Evolutionary conservation across 2,329 filamentous ascomycete genomes (phyloP), one percentile per base, ranked within the genome.

Genomic region (Colletotrichum gigasporum): DNA sequence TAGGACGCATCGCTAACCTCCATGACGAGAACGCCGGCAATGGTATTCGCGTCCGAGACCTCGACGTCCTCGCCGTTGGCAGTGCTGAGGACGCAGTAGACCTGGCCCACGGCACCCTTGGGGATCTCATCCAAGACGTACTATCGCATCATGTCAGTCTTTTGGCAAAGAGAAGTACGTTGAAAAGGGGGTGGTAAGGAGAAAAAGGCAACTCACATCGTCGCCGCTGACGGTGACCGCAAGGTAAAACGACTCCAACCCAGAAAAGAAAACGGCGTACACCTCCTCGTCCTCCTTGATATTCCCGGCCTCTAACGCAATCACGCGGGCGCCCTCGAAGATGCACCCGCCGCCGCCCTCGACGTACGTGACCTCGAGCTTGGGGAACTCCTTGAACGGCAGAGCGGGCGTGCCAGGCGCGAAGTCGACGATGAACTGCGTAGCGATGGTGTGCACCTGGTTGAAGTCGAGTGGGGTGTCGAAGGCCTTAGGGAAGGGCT

Each of bases 361-460:
- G 57, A 69, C 71, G 3, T 74, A 69, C 7, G 69, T 69, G 14
- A 75, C 66, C 16, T 71, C 67, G 3, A 90, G 76, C 11, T 72
- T 66, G 5, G 87, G 86, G 76, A 90, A 90, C 0, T 86, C 83
- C 76, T 83, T 87, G 71, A 91, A 83, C 2, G 88, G 87, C 2
- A 91, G 79, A 2, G 77, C 68, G 0, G 81, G 76, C 72, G 89
- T 89, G 68, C 75, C 78, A 6, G 76, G 67, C 2, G 89, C 87
- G 74, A 88, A 91, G 2, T 76, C 74, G 4, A 74, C 79, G 73
- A 91, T 89, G 76, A 91, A 91, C 57, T 80, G 78, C 0, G 87
- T 81, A 0, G 89, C 88, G n/a, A 91, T 82, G 3, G 87, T 88
- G 80, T 83, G 90, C 48, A 91, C 87, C 69, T 84, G 76, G 73